A percentile compares a stretch with the other conserved stretches of the same genome.
These are phyloP conservation scores for Thalassiosira oceanica DNA, from an alignment of 352 stramenopile genomes.

Conservation along the genomic window DNA sequence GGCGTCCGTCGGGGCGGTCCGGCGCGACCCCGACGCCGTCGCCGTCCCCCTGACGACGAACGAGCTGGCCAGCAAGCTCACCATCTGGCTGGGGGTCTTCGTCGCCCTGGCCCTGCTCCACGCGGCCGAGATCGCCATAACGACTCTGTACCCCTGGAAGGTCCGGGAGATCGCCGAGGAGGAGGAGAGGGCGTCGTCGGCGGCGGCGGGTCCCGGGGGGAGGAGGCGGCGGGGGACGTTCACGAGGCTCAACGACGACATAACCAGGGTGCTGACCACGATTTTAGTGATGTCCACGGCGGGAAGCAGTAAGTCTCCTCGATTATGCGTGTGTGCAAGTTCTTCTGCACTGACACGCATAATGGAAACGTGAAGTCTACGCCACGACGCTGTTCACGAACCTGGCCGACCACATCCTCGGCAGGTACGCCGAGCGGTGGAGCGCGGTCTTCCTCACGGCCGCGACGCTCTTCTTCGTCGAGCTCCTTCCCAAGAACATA, in stretches of 20 bases:
- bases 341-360: no score
- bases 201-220: not conserved
- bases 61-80: conserved; percentile 39
- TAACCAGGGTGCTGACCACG: conserved; percentile 84
- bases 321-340: no score
- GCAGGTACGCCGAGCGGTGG: conserved; percentile 72
- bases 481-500: conserved; percentile 85
- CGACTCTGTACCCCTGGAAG: conserved; percentile 87
- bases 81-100: conserved; percentile 58
- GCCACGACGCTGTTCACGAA: conserved; percentile 85
- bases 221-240: conserved; percentile 57
- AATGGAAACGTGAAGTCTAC: no score
- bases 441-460: conserved; percentile 79
- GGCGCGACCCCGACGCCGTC: conserved; percentile 22
- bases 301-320: no score
- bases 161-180: conserved; percentile 86
- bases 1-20: no score
- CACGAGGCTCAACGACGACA: conserved; percentile 83
- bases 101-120: conserved; percentile 68
- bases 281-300: conserved; percentile 84
- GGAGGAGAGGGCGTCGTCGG: conserved; percentile 68
- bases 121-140: conserved; percentile 84
- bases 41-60: conserved; percentile 32
- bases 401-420: conserved; percentile 72
- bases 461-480: conserved; percentile 86